Base-by-base conservation (phyloP, 768 basidiomycete genomes). In the Tephrocybe sp. region DNA sequence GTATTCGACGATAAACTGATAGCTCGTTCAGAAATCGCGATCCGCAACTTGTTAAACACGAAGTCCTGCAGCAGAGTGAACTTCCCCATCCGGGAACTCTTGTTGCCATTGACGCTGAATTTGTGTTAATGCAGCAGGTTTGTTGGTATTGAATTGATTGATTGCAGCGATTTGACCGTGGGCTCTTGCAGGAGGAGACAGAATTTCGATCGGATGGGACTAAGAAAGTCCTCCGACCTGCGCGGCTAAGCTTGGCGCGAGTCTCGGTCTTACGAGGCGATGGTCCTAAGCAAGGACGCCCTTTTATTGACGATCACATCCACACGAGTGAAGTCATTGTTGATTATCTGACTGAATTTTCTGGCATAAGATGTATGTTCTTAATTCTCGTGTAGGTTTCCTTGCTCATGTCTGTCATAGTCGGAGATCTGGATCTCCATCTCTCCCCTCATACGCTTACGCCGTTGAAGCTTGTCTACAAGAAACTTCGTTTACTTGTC, bases 231-330 rank as follows among this genome's bases (percentile, higher is more conserved):
- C 73, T 98, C 23, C 82, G 94, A 11, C 97, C 97, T 1, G 89
- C 93, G 4, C 84, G 94, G 45, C 81, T 95, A 61, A 92, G 93
- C 49, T 76, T 99, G 6, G 96, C 97, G 20, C 83, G 97, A 19
- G 97, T 99, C 1, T 98, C 95, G 3, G 95, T 96, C 13, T 68
- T 98, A 39, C 82, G 97, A 10, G 95, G 96, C 2, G 78, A 87
- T 60, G 94, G 92, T 0, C 76, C 76, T 0, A 83, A 83, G 53
- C 83, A 88, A 61, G 91, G 91, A 3, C 64, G 87, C 11, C 96
- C 97, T 2, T 97, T 98, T 69, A 97, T 99, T 58, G 97, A 98
- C 59, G 97, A 99, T 61, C 90, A 99, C 61, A 98, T 98, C 33
- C 92, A 97, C 60, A 97, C 94, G 2, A 96, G 92, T 58, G 96